These are phyloP conservation scores for Acer saccharum DNA, from an alignment of 345 rosid species.

Conservation along the genomic window DNA sequence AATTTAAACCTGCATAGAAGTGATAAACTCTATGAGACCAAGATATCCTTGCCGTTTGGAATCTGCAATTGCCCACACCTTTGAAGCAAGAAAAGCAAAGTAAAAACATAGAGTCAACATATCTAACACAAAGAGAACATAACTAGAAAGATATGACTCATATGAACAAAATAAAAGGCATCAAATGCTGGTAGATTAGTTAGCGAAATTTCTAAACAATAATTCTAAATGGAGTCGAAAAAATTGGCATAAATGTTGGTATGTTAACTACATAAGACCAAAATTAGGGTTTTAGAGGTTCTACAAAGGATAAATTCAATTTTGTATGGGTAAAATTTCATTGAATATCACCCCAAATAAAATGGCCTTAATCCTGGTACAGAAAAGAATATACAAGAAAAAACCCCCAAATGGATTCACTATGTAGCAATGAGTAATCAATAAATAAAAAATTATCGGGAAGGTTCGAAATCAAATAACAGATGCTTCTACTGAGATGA, in stretches of 20 bases:
- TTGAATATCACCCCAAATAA: neutral
- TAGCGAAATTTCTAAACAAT: neutral
- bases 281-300: neutral
- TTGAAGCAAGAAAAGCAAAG: slow-evolving; percentile 6
- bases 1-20: slow-evolving; percentile 66
- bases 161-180: neutral
- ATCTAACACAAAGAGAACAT: neutral
- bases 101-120: slow-evolving; percentile 11
- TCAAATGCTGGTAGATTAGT: neutral
- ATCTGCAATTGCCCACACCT: slow-evolving; percentile 97
- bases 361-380: neutral
- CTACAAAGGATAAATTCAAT: neutral
- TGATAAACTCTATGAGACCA: slow-evolving; percentile 69
- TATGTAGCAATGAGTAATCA: neutral
- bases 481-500: neutral
- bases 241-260: too few species aligned
- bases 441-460: neutral
- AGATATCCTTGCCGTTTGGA: slow-evolving; percentile 86
- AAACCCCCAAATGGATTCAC: neutral
- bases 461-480: neutral
- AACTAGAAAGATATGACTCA: too few species aligned
- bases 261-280: neutral
- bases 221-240: neutral
- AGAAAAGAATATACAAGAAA: neutral
- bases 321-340: neutral